Evolutionary conservation across 495 filamentous ascomycete genomes (phyloP), one percentile per base, ranked within the genome.

Genomic region (Podospora australis): DNA sequence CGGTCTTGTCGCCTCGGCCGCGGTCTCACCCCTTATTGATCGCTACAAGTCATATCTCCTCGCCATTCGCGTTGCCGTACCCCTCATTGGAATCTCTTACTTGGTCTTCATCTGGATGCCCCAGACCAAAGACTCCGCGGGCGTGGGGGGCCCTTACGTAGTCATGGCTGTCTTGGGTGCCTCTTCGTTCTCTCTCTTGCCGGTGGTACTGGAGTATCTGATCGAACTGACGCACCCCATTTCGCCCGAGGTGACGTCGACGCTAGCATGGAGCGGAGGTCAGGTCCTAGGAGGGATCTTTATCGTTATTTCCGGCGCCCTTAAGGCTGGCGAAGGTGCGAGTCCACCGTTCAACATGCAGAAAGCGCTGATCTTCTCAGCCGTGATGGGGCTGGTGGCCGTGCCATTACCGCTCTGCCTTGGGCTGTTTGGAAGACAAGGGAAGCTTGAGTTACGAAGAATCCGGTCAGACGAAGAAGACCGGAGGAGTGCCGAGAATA

Each of bases 181-280:
- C 0, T 68, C 85, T 2, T 78, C 72, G n/a, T 97, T 98, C 67
- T 71, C 72, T 39, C 65, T 97, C 1, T 68, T 98, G 7, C 92
- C 92, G 7, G 74, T 96, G 20, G 87, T 81, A 10, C 75, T 97
- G 28, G 92, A 98, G 70, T 92, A 80, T 58, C 67, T 92, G 24
- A 87, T 86, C 47, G 88, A 96, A 63, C 72, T 94, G 53, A 89
- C 88, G 14, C 84, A 88, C 52, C 91, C 91, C 0, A 81, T 90
- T 20, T 82, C 81, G n/a, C 88, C 92, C 1, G 91, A 92, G 71
- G 78, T 96, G 41, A 84, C 87, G 6, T 83, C 78, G 44, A 87
- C 85, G 39, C 72, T 94, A 23, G 83, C 84, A 57, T 97, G 91
- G 92, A 77, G 77, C 8, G 85, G 84, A 13, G 90, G 90, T 0